Evolutionary conservation across 805 yeast genomes (phyloP), one percentile per base, ranked within the genome.

Genomic region (Saccharomycopsis babjevae): DNA sequence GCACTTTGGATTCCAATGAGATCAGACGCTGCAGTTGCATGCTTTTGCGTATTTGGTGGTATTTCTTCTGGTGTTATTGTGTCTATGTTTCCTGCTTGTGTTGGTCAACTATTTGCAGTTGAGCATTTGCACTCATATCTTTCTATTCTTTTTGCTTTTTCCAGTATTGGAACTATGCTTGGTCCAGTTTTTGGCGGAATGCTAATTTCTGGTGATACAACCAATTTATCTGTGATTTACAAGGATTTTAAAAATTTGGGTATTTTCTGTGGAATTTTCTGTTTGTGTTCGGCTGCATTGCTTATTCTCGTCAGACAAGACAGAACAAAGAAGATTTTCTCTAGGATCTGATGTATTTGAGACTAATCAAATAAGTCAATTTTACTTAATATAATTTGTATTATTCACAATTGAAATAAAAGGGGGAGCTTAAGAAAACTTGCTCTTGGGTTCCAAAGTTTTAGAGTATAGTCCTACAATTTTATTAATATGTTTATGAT

Each of bases 121-220:
- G 60, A 71, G n/a, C 72, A 73, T 50, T 62, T 67, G 7, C 66
- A 69, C 16, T 69, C 74, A 1, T 66, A 74, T n/a, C 61, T 75
- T 55, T 59, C 71, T 0, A 61, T 73, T 1, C 63, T 71, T 57
- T 73, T 69, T 54, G 58, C 72, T 28, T 57, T 68, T 46, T 70
- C 69, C 6, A 68, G 68, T 3, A 59, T 74, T 11, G 73, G 72
- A 13, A 65, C 72, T 1, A 59, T 75, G 25, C 67, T 74, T 32
- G 77, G 76, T 0, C 73, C 76, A 15, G 66, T 72, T 25, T 69
- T 74, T 39, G 72, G 70, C 18, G 77, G 77, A 4, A 55, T 66
- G 5, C 74, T 72, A 43, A 63, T 74, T 42, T 74, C 75, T 1
- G 50, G 58, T 39, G 34, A 56, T 11, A 16, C 58, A 1, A 56